Evolutionary conservation across 2,329 filamentous ascomycete genomes (phyloP).

Genomic region (Fusarium tanahbumbuense): DNA sequence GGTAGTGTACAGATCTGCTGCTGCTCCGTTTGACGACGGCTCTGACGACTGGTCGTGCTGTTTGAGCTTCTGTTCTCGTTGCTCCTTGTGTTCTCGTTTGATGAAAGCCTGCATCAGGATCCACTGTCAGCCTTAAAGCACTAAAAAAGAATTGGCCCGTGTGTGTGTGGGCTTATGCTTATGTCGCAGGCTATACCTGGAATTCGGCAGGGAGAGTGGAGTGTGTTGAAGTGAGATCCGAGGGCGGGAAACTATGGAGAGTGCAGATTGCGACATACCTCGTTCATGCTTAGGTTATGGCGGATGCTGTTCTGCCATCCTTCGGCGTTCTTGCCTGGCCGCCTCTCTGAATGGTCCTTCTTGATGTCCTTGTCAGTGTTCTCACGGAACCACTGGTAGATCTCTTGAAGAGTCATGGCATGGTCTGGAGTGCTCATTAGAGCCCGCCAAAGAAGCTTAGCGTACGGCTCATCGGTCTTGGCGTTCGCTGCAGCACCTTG

Average conservation of each 20-base stretch:
- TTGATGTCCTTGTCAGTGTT: slow-evolving; percentile 86
- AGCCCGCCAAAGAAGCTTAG: slow-evolving; percentile 81
- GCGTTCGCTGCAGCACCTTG: slow-evolving; percentile 3
- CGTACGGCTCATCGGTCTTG: slow-evolving; percentile 75
- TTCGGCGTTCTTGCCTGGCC: slow-evolving; percentile 53
- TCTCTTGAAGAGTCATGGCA: slow-evolving; percentile 83
- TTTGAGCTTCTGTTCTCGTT: background rate
- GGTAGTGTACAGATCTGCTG: slow-evolving; percentile 10
- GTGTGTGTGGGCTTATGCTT: slow-evolving; percentile 21
- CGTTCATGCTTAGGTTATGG: slow-evolving; percentile 96
- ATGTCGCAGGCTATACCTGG: slow-evolving; percentile 19
- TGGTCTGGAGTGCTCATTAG: slow-evolving; percentile 74
- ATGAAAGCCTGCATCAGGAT: slow-evolving; percentile 52
- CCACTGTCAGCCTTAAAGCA: slow-evolving; percentile 31
- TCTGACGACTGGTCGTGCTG: slow-evolving; percentile 43
- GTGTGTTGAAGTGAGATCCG: slow-evolving; percentile 18
- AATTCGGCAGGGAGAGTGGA: slow-evolving; percentile 9
- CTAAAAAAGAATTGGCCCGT: slow-evolving; percentile 22
- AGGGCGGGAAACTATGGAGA: slow-evolving; percentile 24
- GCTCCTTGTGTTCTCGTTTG: slow-evolving; percentile 52
- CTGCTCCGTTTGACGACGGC: slow-evolving; percentile 4
- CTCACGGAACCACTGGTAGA: slow-evolving; percentile 89
- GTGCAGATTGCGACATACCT: slow-evolving; percentile 63
- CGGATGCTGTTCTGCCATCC: slow-evolving; percentile 97
- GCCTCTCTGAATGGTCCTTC: slow-evolving; percentile 54